Evolutionary conservation across 805 yeast species (phyloP).

Genomic region (Lipomyces chichibuensis): DNA sequence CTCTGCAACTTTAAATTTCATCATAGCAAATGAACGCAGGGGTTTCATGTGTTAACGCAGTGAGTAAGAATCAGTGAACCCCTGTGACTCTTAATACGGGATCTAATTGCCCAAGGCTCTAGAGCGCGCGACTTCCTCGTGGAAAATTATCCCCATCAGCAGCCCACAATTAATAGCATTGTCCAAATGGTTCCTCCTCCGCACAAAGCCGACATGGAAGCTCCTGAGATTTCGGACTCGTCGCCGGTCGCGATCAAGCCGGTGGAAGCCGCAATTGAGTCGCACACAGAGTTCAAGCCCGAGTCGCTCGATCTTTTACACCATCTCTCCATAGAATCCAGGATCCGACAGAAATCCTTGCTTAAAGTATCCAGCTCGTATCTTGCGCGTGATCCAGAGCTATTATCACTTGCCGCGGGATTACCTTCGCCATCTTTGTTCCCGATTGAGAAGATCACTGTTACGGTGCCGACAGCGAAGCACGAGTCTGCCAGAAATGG

Average conservation of each 20-base stretch:
- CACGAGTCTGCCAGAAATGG: conserved; percentile 50
- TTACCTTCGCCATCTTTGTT: conserved; percentile 86
- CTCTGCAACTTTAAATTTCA: no score
- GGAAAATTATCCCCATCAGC: not conserved
- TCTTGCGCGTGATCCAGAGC: conserved; percentile 62
- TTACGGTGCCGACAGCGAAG: conserved; percentile 46
- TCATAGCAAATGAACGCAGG: no score
- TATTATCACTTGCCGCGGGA: conserved; percentile 94
- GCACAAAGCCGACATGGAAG: not conserved
- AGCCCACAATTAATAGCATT: not conserved
- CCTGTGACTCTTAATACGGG: no score
- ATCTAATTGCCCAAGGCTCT: no score
- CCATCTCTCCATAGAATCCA: conserved; percentile 75
- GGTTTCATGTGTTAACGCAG: no score
- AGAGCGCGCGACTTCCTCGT: not conserved
- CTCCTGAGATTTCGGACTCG: not conserved
- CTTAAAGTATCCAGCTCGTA: conserved; percentile 82
- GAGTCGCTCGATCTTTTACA: conserved; percentile 61
- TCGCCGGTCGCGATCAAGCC: not conserved
- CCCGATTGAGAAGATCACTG: conserved; percentile 79
- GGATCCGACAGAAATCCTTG: conserved; percentile 74
- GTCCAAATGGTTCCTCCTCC: not conserved
- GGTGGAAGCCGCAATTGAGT: not conserved
- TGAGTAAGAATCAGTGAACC: no score
- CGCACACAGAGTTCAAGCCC: conserved; percentile 41